These are phyloP conservation scores for Leishmania guyanensis DNA, from an alignment of 208 protist species.

Conservation along the genomic window DNA sequence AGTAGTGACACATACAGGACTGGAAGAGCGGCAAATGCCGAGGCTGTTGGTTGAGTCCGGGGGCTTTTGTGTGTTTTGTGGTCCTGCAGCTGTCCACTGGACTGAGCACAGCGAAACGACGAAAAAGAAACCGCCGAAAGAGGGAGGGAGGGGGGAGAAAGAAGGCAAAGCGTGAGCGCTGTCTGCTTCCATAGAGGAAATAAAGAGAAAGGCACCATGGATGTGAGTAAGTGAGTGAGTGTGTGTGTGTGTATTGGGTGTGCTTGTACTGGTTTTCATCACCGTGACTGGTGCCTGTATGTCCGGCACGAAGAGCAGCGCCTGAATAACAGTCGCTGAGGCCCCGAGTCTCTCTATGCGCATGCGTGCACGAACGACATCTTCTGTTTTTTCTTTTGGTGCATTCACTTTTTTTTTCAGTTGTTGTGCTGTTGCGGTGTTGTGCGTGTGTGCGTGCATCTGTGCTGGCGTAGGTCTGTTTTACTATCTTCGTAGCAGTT, in stretches of 20 bases:
- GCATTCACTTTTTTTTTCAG: background rate
- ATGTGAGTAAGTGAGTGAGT: background rate
- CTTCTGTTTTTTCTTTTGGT: background rate
- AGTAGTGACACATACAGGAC: background rate
- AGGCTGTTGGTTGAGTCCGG: background rate
- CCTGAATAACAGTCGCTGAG: background rate
- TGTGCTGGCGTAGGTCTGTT: background rate
- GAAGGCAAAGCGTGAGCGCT: background rate
- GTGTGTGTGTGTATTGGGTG: background rate
- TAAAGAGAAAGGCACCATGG: background rate
- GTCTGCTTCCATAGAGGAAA: background rate
- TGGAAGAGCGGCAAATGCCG: background rate
- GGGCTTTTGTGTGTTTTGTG: background rate
- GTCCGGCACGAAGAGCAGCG: background rate
- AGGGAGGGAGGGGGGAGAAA: background rate
- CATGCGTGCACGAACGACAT: background rate
- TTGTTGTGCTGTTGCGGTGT: background rate
- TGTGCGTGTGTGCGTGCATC: background rate
- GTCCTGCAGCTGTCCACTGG: background rate
- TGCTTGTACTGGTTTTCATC: background rate
- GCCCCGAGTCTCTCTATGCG: background rate
- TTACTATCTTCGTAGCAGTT: background rate
- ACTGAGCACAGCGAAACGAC: background rate
- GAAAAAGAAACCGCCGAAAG: background rate
- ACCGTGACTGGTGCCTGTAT: background rate